phyloP scores from a whole-genome alignment of 2,329 filamentous ascomycete genomes.

The Rutstroemia sp. region DNA sequence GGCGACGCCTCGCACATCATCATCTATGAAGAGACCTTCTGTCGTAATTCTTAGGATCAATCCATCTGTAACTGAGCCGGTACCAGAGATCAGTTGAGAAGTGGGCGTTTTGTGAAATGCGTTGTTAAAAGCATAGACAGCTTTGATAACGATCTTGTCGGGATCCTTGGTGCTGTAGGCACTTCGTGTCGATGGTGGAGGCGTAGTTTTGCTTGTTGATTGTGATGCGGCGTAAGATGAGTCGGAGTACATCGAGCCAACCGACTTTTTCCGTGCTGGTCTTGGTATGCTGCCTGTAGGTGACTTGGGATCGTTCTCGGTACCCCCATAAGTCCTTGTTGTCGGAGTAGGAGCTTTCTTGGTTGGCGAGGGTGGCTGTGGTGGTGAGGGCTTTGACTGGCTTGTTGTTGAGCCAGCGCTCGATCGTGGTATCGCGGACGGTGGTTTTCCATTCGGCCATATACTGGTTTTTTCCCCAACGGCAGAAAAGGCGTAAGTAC shows the following conservation, averaged over 20 bases:
- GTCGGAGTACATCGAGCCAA: slow-evolving; percentile 69
- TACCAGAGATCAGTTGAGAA: slow-evolving; percentile 81
- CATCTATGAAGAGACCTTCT: slow-evolving; percentile 93
- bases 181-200: slow-evolving; percentile 69
- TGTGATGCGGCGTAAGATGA: slow-evolving; percentile 81
- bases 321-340: slow-evolving; percentile 51
- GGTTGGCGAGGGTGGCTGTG: slow-evolving; percentile 31
- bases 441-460: slow-evolving; percentile 57
- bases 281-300: slow-evolving; percentile 66
- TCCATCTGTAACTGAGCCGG: slow-evolving; percentile 82
- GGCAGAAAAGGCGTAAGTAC: slow-evolving; percentile 54
- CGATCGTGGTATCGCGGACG: slow-evolving; percentile 17
- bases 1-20: slow-evolving; percentile 84
- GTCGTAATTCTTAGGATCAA: slow-evolving; percentile 87
- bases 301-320: slow-evolving; percentile 55
- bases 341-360: slow-evolving; percentile 40
- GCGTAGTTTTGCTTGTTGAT: slow-evolving; percentile 75
- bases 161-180: slow-evolving; percentile 85
- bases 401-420: slow-evolving; percentile 21
- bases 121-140: slow-evolving; percentile 88
- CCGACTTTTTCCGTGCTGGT: slow-evolving; percentile 49
- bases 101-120: slow-evolving; percentile 80
- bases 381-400: slow-evolving; percentile 22
- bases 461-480: slow-evolving; percentile 64
- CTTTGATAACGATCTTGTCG: slow-evolving; percentile 92